These are phyloP conservation scores for Chrysopogon serrulatus DNA, from an alignment of 176 grass and related monocot genomes.

Conservation along the genomic window DNA sequence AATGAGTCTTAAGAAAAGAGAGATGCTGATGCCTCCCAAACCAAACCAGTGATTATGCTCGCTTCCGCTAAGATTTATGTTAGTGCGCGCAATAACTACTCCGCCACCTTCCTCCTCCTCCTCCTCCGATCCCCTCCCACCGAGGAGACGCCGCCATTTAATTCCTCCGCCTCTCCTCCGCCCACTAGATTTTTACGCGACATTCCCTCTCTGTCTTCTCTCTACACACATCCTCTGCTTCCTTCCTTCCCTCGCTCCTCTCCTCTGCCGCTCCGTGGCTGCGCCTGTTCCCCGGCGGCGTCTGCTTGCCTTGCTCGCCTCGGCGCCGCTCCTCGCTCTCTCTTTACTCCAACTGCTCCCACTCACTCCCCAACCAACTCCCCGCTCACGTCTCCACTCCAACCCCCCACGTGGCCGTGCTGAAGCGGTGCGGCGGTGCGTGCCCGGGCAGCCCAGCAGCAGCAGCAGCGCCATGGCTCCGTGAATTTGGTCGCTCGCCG, in stretches of 20 bases:
- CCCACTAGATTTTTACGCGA: slow-evolving; percentile 23
- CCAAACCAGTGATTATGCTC: slow-evolving; percentile 11
- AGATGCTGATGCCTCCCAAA: not conserved
- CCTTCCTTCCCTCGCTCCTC: not conserved
- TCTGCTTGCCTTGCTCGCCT: not conserved
- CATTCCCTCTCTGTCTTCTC: slow-evolving; percentile 16
- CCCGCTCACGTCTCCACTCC: not conserved
- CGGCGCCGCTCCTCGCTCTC: slow-evolving; percentile 4
- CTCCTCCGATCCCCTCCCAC: not conserved
- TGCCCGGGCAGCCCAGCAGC: not conserved
- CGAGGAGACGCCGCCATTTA: slow-evolving; percentile 22
- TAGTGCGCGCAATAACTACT: slow-evolving; percentile 32
- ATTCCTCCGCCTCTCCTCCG: slow-evolving; percentile 3
- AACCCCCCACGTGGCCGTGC: not conserved
- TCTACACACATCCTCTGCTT: not conserved
- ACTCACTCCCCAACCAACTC: slow-evolving; percentile 20
- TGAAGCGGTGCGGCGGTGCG: not conserved
- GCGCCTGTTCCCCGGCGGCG: not conserved
- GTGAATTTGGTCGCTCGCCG: slow-evolving; percentile 12
- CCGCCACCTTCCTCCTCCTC: not conserved
- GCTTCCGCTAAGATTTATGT: not conserved
- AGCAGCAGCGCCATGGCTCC: not conserved
- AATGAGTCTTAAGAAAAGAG: not conserved
- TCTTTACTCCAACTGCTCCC: slow-evolving; percentile 41
- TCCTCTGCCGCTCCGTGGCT: not conserved